Evolutionary conservation across 345 rosid genomes (phyloP).

Genomic region (Linum usitatissimum): DNA sequence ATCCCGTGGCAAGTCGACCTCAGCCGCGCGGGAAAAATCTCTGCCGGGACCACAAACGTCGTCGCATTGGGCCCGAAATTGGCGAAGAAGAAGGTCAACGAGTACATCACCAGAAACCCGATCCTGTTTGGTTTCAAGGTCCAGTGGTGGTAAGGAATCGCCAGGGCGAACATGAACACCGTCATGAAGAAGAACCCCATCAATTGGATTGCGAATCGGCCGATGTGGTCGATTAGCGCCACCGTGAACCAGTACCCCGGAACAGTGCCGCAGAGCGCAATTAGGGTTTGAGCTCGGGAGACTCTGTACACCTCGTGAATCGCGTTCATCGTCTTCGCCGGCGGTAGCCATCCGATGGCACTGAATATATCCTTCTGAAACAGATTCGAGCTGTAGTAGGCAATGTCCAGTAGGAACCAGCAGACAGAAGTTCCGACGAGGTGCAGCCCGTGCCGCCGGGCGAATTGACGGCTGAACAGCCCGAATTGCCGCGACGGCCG

Average conservation of each 20-base stretch:
- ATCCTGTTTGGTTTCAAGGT: not conserved
- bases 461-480: not conserved
- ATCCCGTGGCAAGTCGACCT: slow-evolving; percentile 5
- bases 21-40: slow-evolving; percentile 2
- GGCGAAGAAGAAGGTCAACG: slow-evolving; percentile 1
- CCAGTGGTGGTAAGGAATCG: slow-evolving; percentile 5
- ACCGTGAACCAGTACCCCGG: slow-evolving; percentile 7
- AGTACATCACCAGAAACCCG: slow-evolving; percentile 2
- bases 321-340: slow-evolving; percentile 2
- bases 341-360: not conserved
- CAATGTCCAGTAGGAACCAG: slow-evolving; percentile 4
- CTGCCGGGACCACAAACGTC: slow-evolving; percentile 3
- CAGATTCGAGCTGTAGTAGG: slow-evolving; percentile 2
- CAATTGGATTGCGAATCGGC: slow-evolving; percentile 1
- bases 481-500: not conserved
- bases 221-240: slow-evolving; percentile 4
- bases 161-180: slow-evolving; percentile 3
- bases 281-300: not conserved
- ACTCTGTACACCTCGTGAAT: not conserved
- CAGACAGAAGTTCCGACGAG: not conserved
- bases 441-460: not conserved
- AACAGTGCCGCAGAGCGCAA: slow-evolving; percentile 1
- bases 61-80: slow-evolving; percentile 6
- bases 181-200: slow-evolving; percentile 6
- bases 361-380: slow-evolving; percentile 4